Evolutionary conservation across 768 basidiomycete species (phyloP).

Genomic region (Rhizopogon rudus): DNA sequence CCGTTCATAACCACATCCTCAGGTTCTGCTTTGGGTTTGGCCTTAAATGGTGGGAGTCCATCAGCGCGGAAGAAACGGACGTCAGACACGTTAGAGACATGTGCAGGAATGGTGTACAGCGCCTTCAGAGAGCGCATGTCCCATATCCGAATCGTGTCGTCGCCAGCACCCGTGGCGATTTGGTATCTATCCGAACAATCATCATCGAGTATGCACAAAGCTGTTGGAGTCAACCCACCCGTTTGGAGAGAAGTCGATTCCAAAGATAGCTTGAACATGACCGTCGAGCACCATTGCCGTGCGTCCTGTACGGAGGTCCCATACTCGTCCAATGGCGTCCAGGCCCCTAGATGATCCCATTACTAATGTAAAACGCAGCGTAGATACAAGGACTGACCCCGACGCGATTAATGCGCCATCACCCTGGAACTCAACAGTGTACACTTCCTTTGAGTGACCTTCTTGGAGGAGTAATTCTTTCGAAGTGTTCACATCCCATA

Average conservation of each 20-base stretch:
- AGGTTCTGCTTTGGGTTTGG: conserved; percentile 17
- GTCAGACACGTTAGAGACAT: conserved; percentile 92
- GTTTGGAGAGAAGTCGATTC: conserved; percentile 92
- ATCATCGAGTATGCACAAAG: background rate
- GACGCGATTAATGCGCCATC: conserved; percentile 93
- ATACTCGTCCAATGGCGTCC: conserved; percentile 94
- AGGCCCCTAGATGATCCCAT: conserved; percentile 58
- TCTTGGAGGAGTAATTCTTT: conserved; percentile 89
- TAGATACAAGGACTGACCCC: conserved; percentile 51
- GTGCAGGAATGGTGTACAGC: conserved; percentile 95
- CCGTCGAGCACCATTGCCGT: conserved; percentile 99
- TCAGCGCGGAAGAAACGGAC: conserved; percentile 87
- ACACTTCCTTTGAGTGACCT: conserved; percentile 96
- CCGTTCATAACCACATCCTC: conserved; percentile 49
- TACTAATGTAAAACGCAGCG: background rate
- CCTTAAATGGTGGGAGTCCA: conserved; percentile 40
- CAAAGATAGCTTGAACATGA: conserved; percentile 88
- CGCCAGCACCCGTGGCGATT: conserved; percentile 94
- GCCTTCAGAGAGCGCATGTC: conserved; percentile 91
- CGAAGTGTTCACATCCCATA: conserved; percentile 87
- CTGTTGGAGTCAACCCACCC: conserved; percentile 52
- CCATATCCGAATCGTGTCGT: conserved; percentile 99
- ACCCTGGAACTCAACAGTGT: conserved; percentile 91
- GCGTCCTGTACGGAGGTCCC: conserved; percentile 93
- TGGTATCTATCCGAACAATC: conserved; percentile 62